Base-by-base conservation (phyloP, 306 rosid species). In the Vicia sativa region DNA sequence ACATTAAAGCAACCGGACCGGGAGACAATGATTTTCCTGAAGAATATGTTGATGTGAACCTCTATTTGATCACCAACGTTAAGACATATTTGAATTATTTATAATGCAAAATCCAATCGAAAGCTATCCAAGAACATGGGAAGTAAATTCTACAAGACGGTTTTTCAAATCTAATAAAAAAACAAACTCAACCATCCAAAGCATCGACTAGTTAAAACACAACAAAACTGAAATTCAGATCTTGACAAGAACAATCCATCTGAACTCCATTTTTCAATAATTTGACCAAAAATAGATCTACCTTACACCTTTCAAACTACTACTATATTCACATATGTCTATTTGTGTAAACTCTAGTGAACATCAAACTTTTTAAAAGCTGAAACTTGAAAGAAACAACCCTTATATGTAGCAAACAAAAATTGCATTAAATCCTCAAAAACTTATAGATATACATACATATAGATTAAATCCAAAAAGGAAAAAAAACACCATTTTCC, bases 171-270 rank as follows among this genome's bases (percentile, higher is more conserved):
- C 85, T 76, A 63, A 66, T 73, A 76, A 72, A 76, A 72, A 70
- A 55, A 77, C 69, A 79, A 77, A 65, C 80, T 73, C 80, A 79
- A 80, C 45, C 41, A 84, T 65, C 67, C 78, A 83, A 82, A 71
- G 78, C 73, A 77, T 71, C 59, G 55, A 59, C 71, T 79, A 76
- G 86, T 83, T 67, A 77, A 85, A 87, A 85, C 73, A 74, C n/a
- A 49, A 55, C 66, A 86, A 78, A 77, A 83, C 67, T 37, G 78
- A 85, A 82, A 78, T 46, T 80, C 92, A 92, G 96, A 92, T 92
- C 98, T 84, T 84, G 92, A 82, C 92, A 87, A 79, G 87, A 89
- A 77, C 75, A 78, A 68, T 11, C 83, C 79, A 87, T 79, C 89
- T 76, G 35, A 73, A 68, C 87, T 83, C 86, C 82, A 81, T 54